Percentiles rank a stretch among this genome's conserved stretches.
These are phyloP conservation scores for Bertia moriformis DNA, from an alignment of 2,329 filamentous ascomycete species.

Conservation along the genomic window DNA sequence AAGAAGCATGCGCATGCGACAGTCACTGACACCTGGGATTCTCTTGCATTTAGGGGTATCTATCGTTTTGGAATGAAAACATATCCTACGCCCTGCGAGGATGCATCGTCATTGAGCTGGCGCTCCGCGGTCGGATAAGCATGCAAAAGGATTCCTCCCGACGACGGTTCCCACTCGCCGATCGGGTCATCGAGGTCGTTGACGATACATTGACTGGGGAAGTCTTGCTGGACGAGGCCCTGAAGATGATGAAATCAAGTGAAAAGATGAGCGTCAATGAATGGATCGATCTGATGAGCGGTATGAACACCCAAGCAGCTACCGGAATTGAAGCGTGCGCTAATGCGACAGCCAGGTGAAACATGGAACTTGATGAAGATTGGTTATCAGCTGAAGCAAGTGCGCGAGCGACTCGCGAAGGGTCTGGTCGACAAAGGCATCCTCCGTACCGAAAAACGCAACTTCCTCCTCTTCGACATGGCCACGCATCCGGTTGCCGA, in stretches of 20 bases:
- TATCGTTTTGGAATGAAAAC: conserved; percentile 99
- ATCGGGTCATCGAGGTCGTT: conserved; percentile 89
- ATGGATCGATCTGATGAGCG: conserved; percentile 98
- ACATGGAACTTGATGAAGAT: conserved; percentile 99
- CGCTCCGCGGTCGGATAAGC: conserved; percentile 86
- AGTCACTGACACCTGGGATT: not conserved
- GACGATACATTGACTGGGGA: conserved; percentile 94
- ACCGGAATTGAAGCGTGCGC: conserved; percentile 1
- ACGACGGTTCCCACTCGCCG: conserved; percentile 80
- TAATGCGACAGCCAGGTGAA: conserved; percentile 49
- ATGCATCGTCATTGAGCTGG: conserved; percentile 95
- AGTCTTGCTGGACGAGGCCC: conserved; percentile 86
- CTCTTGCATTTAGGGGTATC: conserved; percentile 58
- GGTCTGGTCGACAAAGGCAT: conserved; percentile 98
- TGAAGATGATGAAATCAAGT: conserved; percentile 99
- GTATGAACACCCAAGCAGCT: conserved; percentile 25
- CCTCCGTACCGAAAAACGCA: conserved; percentile 94
- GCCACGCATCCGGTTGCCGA: conserved; percentile 95
- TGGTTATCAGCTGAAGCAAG: conserved; percentile 97
- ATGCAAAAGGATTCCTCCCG: conserved; percentile 95
- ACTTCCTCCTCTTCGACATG: conserved; percentile 99
- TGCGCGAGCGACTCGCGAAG: conserved; percentile 91
- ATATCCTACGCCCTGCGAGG: conserved; percentile 95
- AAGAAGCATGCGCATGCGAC: conserved; percentile 8
- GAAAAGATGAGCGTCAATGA: conserved; percentile 99